These are phyloP conservation scores for Verticillium nubilum DNA, from an alignment of 2,329 filamentous ascomycete genomes.

Conservation along the genomic window DNA sequence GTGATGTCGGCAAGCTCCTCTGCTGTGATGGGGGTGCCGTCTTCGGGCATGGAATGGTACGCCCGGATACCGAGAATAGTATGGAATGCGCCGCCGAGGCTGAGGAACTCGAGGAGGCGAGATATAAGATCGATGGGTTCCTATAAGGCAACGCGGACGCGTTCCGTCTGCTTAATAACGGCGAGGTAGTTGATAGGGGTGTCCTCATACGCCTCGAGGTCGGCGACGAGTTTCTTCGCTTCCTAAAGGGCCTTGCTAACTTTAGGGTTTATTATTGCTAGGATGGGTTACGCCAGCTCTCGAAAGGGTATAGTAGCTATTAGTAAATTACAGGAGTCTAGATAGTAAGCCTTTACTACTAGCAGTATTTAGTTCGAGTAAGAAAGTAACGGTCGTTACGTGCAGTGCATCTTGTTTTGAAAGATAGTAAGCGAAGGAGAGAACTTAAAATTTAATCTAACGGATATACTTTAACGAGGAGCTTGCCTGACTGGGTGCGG, in stretches of 20 bases:
- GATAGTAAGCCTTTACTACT: not conserved
- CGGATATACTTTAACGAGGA: too few species aligned
- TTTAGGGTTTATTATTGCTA: conserved; percentile 15
- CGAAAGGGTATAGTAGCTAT: not conserved
- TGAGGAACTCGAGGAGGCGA: conserved; percentile 16
- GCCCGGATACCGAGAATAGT: conserved; percentile 19
- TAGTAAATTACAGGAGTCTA: not conserved
- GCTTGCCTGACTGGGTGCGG: too few species aligned
- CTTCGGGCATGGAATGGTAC: conserved; percentile 19
- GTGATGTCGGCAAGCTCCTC: conserved; percentile 16
- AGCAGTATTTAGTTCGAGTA: too few species aligned
- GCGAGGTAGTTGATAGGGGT: conserved; percentile 14
- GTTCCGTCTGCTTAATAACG: conserved; percentile 17
- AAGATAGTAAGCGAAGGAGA: too few species aligned
- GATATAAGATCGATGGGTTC: conserved; percentile 20
- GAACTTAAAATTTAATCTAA: too few species aligned
- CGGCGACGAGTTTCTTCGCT: conserved; percentile 18
- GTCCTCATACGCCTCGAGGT: conserved; percentile 15
- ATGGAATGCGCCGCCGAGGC: conserved; percentile 18
- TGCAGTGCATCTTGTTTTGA: too few species aligned
- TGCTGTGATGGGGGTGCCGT: conserved; percentile 15
- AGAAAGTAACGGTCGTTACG: too few species aligned
- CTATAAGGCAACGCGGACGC: conserved; percentile 17
- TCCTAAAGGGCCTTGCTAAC: conserved; percentile 19
- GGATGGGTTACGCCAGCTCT: too few species aligned